phyloP scores from a whole-genome alignment of 495 filamentous ascomycete genomes.

The Lasiosphaeris hirsuta region DNA sequence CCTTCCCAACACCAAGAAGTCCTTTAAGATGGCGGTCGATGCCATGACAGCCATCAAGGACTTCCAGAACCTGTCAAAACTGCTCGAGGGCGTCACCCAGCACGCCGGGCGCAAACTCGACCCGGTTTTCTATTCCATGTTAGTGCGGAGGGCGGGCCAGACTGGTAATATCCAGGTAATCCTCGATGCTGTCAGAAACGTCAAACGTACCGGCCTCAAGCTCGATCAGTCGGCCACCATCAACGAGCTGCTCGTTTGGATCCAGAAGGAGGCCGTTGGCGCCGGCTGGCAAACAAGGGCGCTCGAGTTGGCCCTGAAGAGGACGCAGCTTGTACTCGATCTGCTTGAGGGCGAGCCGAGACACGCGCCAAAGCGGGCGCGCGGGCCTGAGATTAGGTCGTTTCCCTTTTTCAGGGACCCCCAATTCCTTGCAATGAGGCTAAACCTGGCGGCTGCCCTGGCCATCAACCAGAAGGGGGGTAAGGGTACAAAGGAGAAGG shows the following conservation, averaged over 20 bases:
- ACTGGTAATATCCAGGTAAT: conserved; percentile 44
- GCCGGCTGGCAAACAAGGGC: conserved; percentile 38
- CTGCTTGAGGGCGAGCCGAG: conserved; percentile 47
- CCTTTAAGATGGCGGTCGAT: conserved; percentile 39
- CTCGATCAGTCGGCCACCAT: conserved; percentile 43
- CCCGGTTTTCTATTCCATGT: conserved; percentile 29
- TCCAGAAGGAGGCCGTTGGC: conserved; percentile 48
- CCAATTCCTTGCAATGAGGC: conserved; percentile 32
- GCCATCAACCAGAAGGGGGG: conserved; percentile 23
- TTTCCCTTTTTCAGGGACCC: conserved; percentile 37
- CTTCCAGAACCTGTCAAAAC: conserved; percentile 55
- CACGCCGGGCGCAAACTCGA: conserved; percentile 39
- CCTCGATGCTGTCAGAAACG: conserved; percentile 51
- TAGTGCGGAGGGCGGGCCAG: conserved; percentile 40
- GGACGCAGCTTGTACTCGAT: conserved; percentile 48
- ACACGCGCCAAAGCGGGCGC: conserved; percentile 28
- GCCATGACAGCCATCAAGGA: conserved; percentile 56
- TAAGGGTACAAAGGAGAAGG: conserved; percentile 24
- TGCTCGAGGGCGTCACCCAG: conserved; percentile 54
- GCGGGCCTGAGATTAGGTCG: background rate
- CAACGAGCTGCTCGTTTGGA: conserved; percentile 45
- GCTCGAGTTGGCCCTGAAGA: conserved; percentile 35
- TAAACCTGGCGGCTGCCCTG: conserved; percentile 39
- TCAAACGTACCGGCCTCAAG: conserved; percentile 47
- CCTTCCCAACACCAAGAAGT: conserved; percentile 30